A percentile compares a stretch with the other conserved stretches of the same genome.
Conservation (phyloP, 2,329 filamentous ascomycete species). For the Stagonosporopsis cucurbitacearum region DNA sequence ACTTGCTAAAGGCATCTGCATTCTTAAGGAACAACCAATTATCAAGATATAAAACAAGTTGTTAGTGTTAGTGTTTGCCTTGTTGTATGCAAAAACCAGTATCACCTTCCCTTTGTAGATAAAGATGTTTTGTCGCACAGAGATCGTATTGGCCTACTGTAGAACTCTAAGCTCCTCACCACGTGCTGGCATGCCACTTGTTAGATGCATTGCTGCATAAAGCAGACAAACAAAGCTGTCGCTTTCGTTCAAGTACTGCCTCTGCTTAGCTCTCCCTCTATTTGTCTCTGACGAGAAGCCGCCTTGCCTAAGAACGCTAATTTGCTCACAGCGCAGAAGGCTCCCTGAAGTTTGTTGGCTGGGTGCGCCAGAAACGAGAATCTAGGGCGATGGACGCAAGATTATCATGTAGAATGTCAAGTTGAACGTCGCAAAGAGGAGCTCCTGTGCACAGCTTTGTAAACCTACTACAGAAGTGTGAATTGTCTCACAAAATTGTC, state of each 20-base stretch:
- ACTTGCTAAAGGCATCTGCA: background rate
- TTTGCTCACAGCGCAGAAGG: conserved; percentile 6
- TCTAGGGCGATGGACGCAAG: conserved; percentile 9
- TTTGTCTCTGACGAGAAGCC: conserved; percentile 11
- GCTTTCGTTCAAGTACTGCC: conserved; percentile 1
- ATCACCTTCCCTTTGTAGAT: conserved; percentile 15
- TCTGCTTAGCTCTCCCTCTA: conserved; percentile 1
- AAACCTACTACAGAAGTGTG: conserved; percentile 3
- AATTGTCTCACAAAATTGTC: conserved; percentile 7
- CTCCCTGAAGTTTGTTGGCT: conserved; percentile 9
- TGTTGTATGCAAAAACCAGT: conserved; percentile 16
- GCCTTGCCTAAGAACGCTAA: conserved; percentile 8
- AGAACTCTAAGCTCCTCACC: conserved; percentile 10
- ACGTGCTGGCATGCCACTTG: conserved; percentile 10
- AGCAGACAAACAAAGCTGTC: conserved; percentile 2
- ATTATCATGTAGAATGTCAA: conserved; percentile 4
- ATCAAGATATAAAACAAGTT: background rate
- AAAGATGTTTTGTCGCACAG: conserved; percentile 13
- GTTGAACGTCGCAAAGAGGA: conserved; percentile 8
- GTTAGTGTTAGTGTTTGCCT: conserved; percentile 11
- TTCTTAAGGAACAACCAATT: no score
- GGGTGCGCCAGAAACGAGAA: conserved; percentile 11
- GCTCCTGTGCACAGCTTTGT: conserved; percentile 7
- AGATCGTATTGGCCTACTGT: conserved; percentile 8
- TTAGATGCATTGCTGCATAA: conserved; percentile 8